These are phyloP conservation scores for Vanilla planifolia DNA, from an alignment of 106 monocot genomes.

Conservation along the genomic window DNA sequence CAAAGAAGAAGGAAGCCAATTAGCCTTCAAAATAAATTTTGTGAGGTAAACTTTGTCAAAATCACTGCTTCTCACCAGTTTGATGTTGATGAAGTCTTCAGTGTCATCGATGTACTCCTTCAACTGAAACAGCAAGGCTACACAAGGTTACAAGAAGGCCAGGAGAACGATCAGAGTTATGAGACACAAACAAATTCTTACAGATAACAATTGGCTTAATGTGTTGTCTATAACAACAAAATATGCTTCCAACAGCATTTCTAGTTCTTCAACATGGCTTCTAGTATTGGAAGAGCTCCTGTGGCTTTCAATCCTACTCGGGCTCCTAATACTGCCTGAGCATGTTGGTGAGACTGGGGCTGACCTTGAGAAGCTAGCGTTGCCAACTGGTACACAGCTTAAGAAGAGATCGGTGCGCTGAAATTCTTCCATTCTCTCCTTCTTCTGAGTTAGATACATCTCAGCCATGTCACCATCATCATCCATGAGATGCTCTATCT, in stretches of 20 bases:
- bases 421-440: constrained; percentile 31
- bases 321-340: constrained; percentile 16
- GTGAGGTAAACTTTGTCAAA: neutral
- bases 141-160: neutral
- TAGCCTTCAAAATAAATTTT: neutral
- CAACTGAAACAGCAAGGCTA: constrained; percentile 18
- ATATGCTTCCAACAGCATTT: constrained; percentile 64
- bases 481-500: constrained; percentile 45
- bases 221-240: constrained; percentile 50
- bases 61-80: constrained; percentile 31
- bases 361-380: constrained; percentile 19
- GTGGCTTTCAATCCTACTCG: constrained; percentile 16
- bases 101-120: constrained; percentile 65
- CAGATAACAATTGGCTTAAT: constrained; percentile 41
- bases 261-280: constrained; percentile 43
- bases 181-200: constrained; percentile 10
- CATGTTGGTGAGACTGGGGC: constrained; percentile 35
- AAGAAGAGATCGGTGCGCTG: constrained; percentile 4
- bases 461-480: constrained; percentile 59
- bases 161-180: neutral
- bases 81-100: constrained; percentile 66
- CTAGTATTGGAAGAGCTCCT: constrained; percentile 14
- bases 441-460: constrained; percentile 54
- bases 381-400: neutral
- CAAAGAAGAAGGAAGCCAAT: neutral